Evolutionary conservation across 116 monocot species (phyloP).

Genomic region (Thalassia testudinum): DNA sequence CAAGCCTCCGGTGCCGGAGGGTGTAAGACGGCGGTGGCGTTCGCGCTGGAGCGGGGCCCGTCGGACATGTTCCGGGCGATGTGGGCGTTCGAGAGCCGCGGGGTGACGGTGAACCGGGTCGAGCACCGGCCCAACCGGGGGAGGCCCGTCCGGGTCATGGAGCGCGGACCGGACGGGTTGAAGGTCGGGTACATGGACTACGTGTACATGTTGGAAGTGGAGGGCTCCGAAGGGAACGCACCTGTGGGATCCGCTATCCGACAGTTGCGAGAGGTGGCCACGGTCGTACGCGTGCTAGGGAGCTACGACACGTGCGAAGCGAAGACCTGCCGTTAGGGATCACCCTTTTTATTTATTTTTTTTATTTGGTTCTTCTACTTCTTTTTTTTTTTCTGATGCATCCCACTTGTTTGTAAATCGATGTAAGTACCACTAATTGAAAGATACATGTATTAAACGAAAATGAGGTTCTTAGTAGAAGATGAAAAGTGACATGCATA

Average conservation of each 20-base stretch:
- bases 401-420: too few relatives aligned
- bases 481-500: too few relatives aligned
- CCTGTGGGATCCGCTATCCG: constrained; percentile 18
- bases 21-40: constrained; percentile 57
- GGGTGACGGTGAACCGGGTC: constrained; percentile 29
- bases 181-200: constrained; percentile 25
- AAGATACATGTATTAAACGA: too few relatives aligned
- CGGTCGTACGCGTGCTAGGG: constrained; percentile 42
- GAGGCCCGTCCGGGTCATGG: constrained; percentile 27
- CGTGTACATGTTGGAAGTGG: constrained; percentile 48
- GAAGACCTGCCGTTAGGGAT: too few relatives aligned
- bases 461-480: too few relatives aligned
- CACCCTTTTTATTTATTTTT: too few relatives aligned
- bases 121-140: constrained; percentile 59
- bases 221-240: constrained; percentile 22
- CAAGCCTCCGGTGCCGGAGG: neutral
- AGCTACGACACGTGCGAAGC: constrained; percentile 15
- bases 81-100: constrained; percentile 46
- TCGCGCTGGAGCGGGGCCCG: constrained; percentile 41
- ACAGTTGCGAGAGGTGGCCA: constrained; percentile 20
- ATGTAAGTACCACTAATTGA: too few relatives aligned
- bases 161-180: neutral
- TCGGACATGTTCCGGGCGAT: constrained; percentile 48
- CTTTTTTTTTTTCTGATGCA: too few relatives aligned
- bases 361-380: too few relatives aligned